phyloP scores from a whole-genome alignment of 1,284 basidiomycete species.

The Polyporus tsugae region DNA sequence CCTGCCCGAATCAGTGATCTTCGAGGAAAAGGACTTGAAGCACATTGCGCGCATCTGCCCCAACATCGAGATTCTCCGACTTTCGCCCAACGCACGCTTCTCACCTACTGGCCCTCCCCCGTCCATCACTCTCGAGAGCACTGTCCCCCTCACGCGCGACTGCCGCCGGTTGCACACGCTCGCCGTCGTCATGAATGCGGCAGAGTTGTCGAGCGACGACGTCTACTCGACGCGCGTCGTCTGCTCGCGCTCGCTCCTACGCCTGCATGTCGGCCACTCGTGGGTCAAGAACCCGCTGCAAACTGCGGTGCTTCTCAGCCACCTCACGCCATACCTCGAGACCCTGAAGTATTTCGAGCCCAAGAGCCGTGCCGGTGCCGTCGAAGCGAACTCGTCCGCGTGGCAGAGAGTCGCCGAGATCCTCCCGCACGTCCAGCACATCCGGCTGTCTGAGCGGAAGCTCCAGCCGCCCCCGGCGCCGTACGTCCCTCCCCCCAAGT shows the following conservation, averaged over 20 bases:
- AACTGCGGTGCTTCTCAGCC: slow-evolving; percentile 74
- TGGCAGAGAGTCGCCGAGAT: slow-evolving; percentile 76
- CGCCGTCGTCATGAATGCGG: slow-evolving; percentile 68
- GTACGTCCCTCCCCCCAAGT: slow-evolving; percentile 39
- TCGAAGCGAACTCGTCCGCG: slow-evolving; percentile 67
- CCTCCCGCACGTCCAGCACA: slow-evolving; percentile 71
- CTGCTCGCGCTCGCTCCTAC: slow-evolving; percentile 69
- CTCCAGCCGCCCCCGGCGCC: slow-evolving; percentile 47
- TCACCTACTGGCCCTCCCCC: slow-evolving; percentile 59
- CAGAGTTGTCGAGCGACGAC: slow-evolving; percentile 50
- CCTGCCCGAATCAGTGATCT: slow-evolving; percentile 74
- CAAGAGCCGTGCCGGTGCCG: slow-evolving; percentile 71
- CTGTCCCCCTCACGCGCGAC: slow-evolving; percentile 61
- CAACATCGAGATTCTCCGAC: slow-evolving; percentile 66
- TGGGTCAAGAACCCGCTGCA: slow-evolving; percentile 72
- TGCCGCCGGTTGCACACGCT: slow-evolving; percentile 72
- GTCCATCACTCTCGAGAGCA: slow-evolving; percentile 51
- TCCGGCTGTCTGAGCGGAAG: slow-evolving; percentile 67
- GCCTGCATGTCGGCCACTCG: slow-evolving; percentile 77
- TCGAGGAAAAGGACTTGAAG: slow-evolving; percentile 65
- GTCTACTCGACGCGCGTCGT: slow-evolving; percentile 53
- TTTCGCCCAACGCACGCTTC: slow-evolving; percentile 75
- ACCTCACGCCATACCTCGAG: slow-evolving; percentile 75
- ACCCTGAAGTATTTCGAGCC: slow-evolving; percentile 77
- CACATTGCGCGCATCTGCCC: slow-evolving; percentile 68